A percentile compares a stretch with the other conserved stretches of the same genome.
Evolutionary conservation across 2,329 filamentous ascomycete species (phyloP).

Genomic region (Zymoseptoria passerinii): DNA sequence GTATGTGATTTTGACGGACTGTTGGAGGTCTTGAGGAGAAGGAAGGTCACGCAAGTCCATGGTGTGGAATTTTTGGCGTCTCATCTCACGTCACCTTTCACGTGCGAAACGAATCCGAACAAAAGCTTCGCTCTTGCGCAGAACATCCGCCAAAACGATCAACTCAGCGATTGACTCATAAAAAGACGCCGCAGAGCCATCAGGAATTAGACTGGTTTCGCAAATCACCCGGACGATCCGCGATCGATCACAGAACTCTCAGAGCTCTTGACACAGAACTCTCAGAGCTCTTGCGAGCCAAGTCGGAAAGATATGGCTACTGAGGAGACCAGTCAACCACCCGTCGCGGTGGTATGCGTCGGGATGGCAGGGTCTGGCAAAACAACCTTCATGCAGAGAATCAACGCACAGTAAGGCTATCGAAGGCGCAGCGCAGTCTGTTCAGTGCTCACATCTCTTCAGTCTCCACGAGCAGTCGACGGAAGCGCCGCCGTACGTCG

Average conservation of each 20-base stretch:
- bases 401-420: slow-evolving; percentile 61
- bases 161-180: not conserved
- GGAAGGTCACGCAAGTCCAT: not conserved
- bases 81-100: slow-evolving; percentile 2
- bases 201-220: not conserved
- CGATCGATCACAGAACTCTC: too few species aligned
- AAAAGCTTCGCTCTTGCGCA: slow-evolving; percentile 5
- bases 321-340: slow-evolving; percentile 33
- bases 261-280: not conserved
- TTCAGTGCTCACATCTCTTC: not conserved
- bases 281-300: not conserved
- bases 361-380: slow-evolving; percentile 98
- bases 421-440: not conserved
- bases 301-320: slow-evolving; percentile 6
- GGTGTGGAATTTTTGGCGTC: slow-evolving; percentile 1
- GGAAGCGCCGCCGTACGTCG: slow-evolving; percentile 77
- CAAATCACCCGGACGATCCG: too few species aligned
- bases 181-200: not conserved
- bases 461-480: slow-evolving; percentile 58
- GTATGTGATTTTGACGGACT: not conserved
- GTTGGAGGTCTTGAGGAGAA: not conserved
- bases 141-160: not conserved
- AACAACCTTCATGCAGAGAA: slow-evolving; percentile 99
- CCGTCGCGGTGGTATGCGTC: slow-evolving; percentile 81
- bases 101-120: slow-evolving; percentile 2